phyloP scores from a whole-genome alignment of 192 early-diverging fungal species.

The Oehlia diaphana region DNA sequence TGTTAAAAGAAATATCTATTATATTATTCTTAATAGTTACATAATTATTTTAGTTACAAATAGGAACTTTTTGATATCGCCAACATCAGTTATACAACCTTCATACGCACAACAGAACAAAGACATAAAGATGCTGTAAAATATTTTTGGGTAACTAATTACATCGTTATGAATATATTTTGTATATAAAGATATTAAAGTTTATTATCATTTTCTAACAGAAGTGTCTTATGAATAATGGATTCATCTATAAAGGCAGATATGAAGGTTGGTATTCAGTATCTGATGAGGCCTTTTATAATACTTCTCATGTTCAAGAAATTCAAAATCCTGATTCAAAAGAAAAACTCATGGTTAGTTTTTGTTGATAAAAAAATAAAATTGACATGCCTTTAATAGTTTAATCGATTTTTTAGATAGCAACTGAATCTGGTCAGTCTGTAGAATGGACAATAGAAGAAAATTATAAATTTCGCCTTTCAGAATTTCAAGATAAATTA shows the following conservation, averaged over 20 bases:
- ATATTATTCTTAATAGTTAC: not conserved
- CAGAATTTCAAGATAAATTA: constrained; percentile 60
- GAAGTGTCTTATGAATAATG: constrained; percentile 60
- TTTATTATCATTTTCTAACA: constrained; percentile 22
- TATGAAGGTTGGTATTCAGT: constrained; percentile 96
- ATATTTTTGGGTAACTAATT: constrained; percentile 68
- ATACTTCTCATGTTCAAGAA: constrained; percentile 70
- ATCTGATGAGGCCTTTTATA: constrained; percentile 93
- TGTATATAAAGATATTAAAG: not conserved
- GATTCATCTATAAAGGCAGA: constrained; percentile 87
- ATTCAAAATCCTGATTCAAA: constrained; percentile 53
- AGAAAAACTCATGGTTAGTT: constrained; percentile 43
- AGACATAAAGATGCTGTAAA: constrained; percentile 71
- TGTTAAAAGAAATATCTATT: not conserved
- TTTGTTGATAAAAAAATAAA: not conserved
- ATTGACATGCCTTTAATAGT: not conserved
- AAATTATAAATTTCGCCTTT: constrained; percentile 91
- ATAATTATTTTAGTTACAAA: not conserved
- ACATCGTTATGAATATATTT: not conserved
- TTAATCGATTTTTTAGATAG: constrained; percentile 38
- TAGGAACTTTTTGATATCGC: constrained; percentile 68
- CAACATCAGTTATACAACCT: constrained; percentile 77
- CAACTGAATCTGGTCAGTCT: constrained; percentile 79
- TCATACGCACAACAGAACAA: constrained; percentile 82
- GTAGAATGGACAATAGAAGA: constrained; percentile 91